These are phyloP conservation scores for Colletotrichum kahawae DNA, from an alignment of 2,329 filamentous ascomycete genomes.

Conservation along the genomic window DNA sequence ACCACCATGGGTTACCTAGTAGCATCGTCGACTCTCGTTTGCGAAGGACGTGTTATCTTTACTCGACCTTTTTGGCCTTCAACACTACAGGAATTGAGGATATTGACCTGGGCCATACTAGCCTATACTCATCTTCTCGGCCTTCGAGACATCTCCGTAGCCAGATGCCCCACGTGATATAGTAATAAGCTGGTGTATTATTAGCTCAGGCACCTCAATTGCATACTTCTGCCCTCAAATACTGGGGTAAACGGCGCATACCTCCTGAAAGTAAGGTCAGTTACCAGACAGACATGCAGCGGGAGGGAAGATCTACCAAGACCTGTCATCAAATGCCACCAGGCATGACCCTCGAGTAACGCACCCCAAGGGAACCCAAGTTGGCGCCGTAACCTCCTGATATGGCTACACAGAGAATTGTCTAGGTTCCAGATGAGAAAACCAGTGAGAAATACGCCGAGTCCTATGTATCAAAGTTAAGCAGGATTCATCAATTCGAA, in stretches of 20 bases:
- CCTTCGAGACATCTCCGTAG: slow-evolving; percentile 78
- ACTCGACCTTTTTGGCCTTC: slow-evolving; percentile 33
- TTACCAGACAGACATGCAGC: slow-evolving; percentile 22
- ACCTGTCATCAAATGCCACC: slow-evolving; percentile 82
- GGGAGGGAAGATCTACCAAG: slow-evolving; percentile 51
- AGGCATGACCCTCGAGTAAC: slow-evolving; percentile 63
- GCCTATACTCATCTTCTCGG: slow-evolving; percentile 71
- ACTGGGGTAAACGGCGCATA: slow-evolving; percentile 14
- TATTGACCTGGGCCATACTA: slow-evolving; percentile 71
- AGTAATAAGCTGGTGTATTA: slow-evolving; percentile 68
- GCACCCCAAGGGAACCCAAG: slow-evolving; percentile 82
- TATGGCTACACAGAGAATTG: slow-evolving; percentile 72
- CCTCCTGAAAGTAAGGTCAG: slow-evolving; percentile 28
- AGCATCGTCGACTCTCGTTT: not conserved
- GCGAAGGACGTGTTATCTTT: not conserved
- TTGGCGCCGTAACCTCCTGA: slow-evolving; percentile 69
- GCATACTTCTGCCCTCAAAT: not conserved
- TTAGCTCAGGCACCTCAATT: not conserved
- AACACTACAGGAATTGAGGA: slow-evolving; percentile 57
- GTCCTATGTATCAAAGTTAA: slow-evolving; percentile 46
- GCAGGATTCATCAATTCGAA: not conserved
- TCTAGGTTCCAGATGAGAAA: slow-evolving; percentile 83
- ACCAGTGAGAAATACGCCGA: slow-evolving; percentile 74
- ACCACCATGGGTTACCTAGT: not conserved
- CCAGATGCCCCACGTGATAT: slow-evolving; percentile 86